Conservation (phyloP, 1,284 basidiomycete species). For the Apiotrichum montevideense region DNA sequence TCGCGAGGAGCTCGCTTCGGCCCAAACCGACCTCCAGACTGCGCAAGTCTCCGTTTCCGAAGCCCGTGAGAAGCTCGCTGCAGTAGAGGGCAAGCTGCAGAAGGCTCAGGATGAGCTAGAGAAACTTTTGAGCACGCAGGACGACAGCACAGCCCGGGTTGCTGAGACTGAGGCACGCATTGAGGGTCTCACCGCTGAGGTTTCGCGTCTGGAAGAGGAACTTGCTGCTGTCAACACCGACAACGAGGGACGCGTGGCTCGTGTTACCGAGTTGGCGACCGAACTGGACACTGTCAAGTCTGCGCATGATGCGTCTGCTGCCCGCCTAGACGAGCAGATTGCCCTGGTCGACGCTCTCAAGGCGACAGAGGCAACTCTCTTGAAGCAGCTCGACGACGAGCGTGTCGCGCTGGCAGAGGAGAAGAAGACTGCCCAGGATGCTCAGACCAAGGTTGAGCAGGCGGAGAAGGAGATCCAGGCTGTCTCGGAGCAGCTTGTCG, state of each 20-base stretch:
- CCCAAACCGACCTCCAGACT: too few relatives aligned
- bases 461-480: slow-evolving; percentile 5
- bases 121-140: not conserved
- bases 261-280: not conserved
- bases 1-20: not conserved
- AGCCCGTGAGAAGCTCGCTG: too few relatives aligned
- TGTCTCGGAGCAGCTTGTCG: slow-evolving; percentile 2
- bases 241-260: not conserved
- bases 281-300: not conserved
- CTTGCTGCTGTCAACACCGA: not conserved
- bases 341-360: not conserved
- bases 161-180: not conserved
- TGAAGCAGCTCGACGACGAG: not conserved
- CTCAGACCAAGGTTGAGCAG: not conserved
- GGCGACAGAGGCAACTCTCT: not conserved
- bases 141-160: not conserved
- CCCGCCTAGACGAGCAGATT: not conserved
- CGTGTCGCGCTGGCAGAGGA: not conserved
- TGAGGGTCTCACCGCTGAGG: not conserved
- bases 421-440: not conserved
- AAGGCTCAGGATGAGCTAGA: not conserved
- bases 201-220: not conserved
- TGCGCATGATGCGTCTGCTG: not conserved
- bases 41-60: not conserved
- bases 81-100: not conserved